Evolutionary conservation across 805 yeast genomes (phyloP).

Genomic region (Candida dajiaensis): DNA sequence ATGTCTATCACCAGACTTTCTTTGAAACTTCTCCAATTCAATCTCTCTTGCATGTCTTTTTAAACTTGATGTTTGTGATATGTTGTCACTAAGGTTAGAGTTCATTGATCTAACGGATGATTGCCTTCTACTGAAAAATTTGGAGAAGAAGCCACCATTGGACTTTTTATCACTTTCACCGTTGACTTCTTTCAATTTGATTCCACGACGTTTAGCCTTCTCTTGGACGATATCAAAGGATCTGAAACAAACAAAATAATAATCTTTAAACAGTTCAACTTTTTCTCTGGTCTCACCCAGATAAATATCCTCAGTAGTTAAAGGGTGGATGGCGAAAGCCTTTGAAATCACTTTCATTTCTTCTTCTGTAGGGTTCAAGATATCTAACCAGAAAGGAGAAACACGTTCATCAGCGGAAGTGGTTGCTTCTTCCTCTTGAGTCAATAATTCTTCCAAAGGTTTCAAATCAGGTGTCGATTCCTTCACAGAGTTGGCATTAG

Average conservation of each 20-base stretch:
- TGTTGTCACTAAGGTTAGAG: slow-evolving; percentile 3
- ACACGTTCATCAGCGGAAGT: slow-evolving; percentile 26
- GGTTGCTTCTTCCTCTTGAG: slow-evolving; percentile 1
- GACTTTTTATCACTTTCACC: not conserved
- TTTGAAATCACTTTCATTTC: slow-evolving; percentile 90
- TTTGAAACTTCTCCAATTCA: slow-evolving; percentile 33
- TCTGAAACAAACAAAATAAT: slow-evolving; percentile 87
- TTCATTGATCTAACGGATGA: slow-evolving; percentile 10
- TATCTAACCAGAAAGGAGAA: slow-evolving; percentile 90
- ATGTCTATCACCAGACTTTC: slow-evolving; percentile 39
- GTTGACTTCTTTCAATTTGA: slow-evolving; percentile 23
- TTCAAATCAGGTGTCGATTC: slow-evolving; percentile 4
- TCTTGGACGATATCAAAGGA: slow-evolving; percentile 79
- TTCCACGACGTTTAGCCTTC: slow-evolving; percentile 42
- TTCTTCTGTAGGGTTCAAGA: slow-evolving; percentile 89
- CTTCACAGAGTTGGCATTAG: slow-evolving; percentile 11
- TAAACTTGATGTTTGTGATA: slow-evolving; percentile 20
- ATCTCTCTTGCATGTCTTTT: slow-evolving; percentile 26
- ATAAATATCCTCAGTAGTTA: slow-evolving; percentile 92
- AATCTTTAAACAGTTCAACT: slow-evolving; percentile 85
- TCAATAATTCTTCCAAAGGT: slow-evolving; percentile 1
- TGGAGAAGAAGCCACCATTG: slow-evolving; percentile 7
- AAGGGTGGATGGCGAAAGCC: slow-evolving; percentile 92
- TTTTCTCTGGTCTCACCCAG: slow-evolving; percentile 93
- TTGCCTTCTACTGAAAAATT: slow-evolving; percentile 12